Percentiles rank a stretch among this genome's conserved stretches.
Conservation (phyloP, 805 yeast species). For the Candida fluviatilis region DNA sequence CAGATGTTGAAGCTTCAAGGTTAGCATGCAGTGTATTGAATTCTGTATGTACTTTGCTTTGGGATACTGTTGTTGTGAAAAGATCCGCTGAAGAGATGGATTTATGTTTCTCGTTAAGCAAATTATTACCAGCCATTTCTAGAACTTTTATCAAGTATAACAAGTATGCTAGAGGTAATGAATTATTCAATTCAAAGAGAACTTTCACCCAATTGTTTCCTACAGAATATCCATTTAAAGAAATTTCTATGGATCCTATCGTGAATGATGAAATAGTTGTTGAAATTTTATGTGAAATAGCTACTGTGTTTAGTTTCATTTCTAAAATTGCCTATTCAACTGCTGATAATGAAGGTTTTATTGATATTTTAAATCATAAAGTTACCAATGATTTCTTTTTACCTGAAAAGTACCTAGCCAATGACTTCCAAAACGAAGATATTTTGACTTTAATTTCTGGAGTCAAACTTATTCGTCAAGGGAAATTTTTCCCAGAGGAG, state of each 20-base stretch:
- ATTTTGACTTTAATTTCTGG: constrained; percentile 42
- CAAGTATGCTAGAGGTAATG: constrained; percentile 44
- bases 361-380: constrained; percentile 31
- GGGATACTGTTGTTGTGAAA: constrained; percentile 26
- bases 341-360: constrained; percentile 41
- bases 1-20: constrained; percentile 57
- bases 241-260: constrained; percentile 65
- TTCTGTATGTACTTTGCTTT: constrained; percentile 40
- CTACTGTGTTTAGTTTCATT: constrained; percentile 55
- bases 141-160: constrained; percentile 49
- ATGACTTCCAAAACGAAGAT: constrained; percentile 41
- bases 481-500: constrained; percentile 58
- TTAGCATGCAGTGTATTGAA: constrained; percentile 58
- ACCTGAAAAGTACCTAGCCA: constrained; percentile 37
- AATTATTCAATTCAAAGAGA: constrained; percentile 54
- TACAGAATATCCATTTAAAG: constrained; percentile 56
- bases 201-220: constrained; percentile 71
- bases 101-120: constrained; percentile 45
- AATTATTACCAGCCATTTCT: constrained; percentile 53
- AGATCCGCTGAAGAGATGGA: constrained; percentile 28
- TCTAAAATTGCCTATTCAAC: constrained; percentile 45
- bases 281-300: constrained; percentile 68
- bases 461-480: constrained; percentile 47
- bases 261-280: constrained; percentile 66
- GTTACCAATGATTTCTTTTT: constrained; percentile 36